Base-by-base conservation (phyloP, 2,329 filamentous ascomycete species). In the Penicillium sp. region DNA sequence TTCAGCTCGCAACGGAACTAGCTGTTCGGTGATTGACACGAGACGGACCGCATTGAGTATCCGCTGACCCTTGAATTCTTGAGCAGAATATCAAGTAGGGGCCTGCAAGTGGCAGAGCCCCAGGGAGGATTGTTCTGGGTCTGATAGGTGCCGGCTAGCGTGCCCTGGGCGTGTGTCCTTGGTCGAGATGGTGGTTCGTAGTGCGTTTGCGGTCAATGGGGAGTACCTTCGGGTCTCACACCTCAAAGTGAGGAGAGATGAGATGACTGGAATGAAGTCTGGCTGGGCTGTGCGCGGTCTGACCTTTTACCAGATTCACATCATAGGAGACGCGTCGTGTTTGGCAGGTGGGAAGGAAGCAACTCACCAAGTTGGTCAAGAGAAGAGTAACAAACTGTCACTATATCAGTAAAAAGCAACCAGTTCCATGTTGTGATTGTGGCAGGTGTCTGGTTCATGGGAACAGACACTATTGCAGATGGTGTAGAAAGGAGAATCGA, bases 251-350 rank as follows among this genome's bases (percentile, higher is more conserved):
- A 32, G 20, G 28, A 36, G 32, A 31, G 29, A 33, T 22, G 38
- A 35, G 35, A 23, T 35, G 23, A 30, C 18, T 18, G 32, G 32
- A 26, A 12, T 23, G 14, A 28, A 37, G 17, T 30, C 44, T 30
- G 29, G 25, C 42, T 38, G 39, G 30, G 47, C 32, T 15, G 40
- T 34, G 42, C 47, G 48, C 45, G 51, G 60, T 68, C 65, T 61
- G 65, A 68, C 64, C 65, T 68, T 68, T 68, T 68, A 68, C 65
- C 65, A 68, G 58, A 51, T 49, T 60, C 39, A 42, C 65, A 68
- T 68, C 65, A 66, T 61, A 41, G 64, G 65, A 67, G 62, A 60
- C 36, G 27, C 31, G 27, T 17, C 31, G 29, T 13, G 16, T 22
- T 3, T 11, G 8, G 10, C 23, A 16, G 22, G 17, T 22, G 9